Evolutionary conservation across 805 yeast species (phyloP).

Genomic region (Lipomyces orientalis): DNA sequence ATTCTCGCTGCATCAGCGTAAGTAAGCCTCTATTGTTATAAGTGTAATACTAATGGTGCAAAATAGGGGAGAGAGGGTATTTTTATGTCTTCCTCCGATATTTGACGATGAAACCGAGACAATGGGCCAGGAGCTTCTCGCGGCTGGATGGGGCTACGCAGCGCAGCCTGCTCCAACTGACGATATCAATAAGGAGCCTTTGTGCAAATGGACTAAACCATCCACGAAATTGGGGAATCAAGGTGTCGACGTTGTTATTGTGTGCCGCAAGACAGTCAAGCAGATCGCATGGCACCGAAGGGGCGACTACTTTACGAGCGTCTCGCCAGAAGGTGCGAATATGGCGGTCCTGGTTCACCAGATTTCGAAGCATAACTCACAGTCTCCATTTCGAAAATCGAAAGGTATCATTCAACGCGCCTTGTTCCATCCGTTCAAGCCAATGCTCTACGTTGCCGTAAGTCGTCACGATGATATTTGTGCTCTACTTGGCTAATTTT

Average conservation of each 20-base stretch:
- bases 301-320: conserved; percentile 95
- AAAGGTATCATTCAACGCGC: conserved; percentile 96
- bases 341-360: conserved; percentile 93
- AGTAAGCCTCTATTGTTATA: background rate
- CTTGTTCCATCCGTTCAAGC: conserved; percentile 94
- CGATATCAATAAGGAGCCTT: conserved; percentile 50
- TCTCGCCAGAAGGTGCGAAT: conserved; percentile 91
- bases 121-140: conserved; percentile 75
- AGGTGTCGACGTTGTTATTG: conserved; percentile 77
- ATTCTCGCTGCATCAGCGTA: conserved; percentile 76
- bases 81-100: conserved; percentile 84
- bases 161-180: conserved; percentile 46
- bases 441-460: conserved; percentile 82
- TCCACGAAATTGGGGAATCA: conserved; percentile 59
- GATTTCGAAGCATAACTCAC: conserved; percentile 89
- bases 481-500: background rate
- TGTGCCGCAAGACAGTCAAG: conserved; percentile 69
- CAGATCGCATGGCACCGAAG: conserved; percentile 93
- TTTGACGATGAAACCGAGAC: conserved; percentile 89
- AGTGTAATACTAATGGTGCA: conserved; percentile 6
- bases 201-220: conserved; percentile 66
- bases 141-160: conserved; percentile 90
- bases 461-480: background rate
- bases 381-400: conserved; percentile 91
- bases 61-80: conserved; percentile 68